Evolutionary conservation across 441 rosid species (phyloP).

Genomic region (Breynia disticha): DNA sequence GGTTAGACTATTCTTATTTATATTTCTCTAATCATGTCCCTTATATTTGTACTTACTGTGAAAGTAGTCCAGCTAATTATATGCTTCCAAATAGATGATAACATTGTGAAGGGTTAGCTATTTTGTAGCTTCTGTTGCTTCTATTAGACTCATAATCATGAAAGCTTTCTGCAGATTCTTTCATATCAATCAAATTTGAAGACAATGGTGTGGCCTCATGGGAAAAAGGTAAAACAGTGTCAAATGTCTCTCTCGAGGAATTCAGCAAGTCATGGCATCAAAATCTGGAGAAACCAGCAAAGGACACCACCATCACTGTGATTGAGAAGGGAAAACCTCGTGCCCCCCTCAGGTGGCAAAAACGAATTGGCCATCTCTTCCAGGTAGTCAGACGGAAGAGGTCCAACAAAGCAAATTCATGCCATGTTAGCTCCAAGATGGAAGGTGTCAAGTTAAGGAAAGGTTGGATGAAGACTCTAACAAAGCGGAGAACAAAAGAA

Average conservation of each 20-base stretch:
- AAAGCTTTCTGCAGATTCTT: slow-evolving; percentile 49
- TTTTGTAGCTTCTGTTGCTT: background rate
- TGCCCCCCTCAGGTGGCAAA: slow-evolving; percentile 74
- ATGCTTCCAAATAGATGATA: slow-evolving; percentile 5
- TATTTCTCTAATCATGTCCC: slow-evolving; percentile 7
- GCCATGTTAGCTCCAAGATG: slow-evolving; percentile 61
- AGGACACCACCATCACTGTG: slow-evolving; percentile 33
- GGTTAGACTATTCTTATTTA: background rate
- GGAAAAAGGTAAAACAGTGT: slow-evolving; percentile 56
- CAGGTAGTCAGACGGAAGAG: slow-evolving; percentile 70
- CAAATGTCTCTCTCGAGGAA: slow-evolving; percentile 40
- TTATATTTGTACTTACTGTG: slow-evolving; percentile 3
- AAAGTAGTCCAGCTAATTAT: background rate
- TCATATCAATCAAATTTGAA: slow-evolving; percentile 85
- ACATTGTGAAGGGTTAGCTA: too few relatives aligned
- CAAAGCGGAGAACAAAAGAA: slow-evolving; percentile 51
- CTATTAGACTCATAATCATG: background rate
- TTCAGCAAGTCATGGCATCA: slow-evolving; percentile 32
- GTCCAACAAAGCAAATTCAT: slow-evolving; percentile 46
- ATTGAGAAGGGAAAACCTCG: slow-evolving; percentile 53
- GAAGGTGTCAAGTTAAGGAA: slow-evolving; percentile 67
- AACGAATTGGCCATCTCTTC: slow-evolving; percentile 69
- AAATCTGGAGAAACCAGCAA: slow-evolving; percentile 11
- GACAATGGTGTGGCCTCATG: slow-evolving; percentile 73
- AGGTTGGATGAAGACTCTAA: slow-evolving; percentile 75